Evolutionary conservation across 805 yeast genomes (phyloP), one percentile per base, ranked within the genome.

Genomic region (Suhomyces sp.): DNA sequence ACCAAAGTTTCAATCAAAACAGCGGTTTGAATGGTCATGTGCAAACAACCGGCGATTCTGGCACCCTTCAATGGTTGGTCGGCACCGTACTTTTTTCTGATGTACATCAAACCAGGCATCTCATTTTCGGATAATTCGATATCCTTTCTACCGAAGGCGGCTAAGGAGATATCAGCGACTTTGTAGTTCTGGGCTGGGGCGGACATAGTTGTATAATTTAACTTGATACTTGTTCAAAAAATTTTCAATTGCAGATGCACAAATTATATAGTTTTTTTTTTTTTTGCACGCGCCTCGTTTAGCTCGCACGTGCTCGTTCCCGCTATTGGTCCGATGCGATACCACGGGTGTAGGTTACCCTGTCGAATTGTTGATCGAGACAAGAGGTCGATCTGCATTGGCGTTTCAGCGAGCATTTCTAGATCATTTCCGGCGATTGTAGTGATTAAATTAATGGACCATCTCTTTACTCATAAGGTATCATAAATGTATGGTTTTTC

Each of bases 131-230:
- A 94, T 73, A 93, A 84, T 80, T 93, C 97, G 68, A 93, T 94
- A 79, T 93, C 99, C 79, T 93, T 94, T 84, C 99, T 91, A 80
- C 99, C 99, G 77, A 94, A 93, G 72, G 99, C 99, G 71, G 99
- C 98, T 62, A 93, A 85, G 65, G 97, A 89, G 77, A 94, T 88
- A 78, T 93, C 99, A 67, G 97, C 96, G 74, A 93, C 97, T 79
- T 94, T 93, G 84, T 84, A 94, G 77, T 85, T 87, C 64, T 69
- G 65, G 55, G 78, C 77, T 58, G 77, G 77, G 63, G 76, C 68
- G 58, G 77, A 72, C 68, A 65, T 65, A 50, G 22, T 44, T 63
- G 52, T 40, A 40, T 55, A 40, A 39, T 39, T 35, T 43, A 50
- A 22, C 17, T 37, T 33, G 44, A 35, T 43, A 31, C 21, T 52